phyloP scores from a whole-genome alignment of 139 green algal species.

The Coccomyxa sp. region DNA sequence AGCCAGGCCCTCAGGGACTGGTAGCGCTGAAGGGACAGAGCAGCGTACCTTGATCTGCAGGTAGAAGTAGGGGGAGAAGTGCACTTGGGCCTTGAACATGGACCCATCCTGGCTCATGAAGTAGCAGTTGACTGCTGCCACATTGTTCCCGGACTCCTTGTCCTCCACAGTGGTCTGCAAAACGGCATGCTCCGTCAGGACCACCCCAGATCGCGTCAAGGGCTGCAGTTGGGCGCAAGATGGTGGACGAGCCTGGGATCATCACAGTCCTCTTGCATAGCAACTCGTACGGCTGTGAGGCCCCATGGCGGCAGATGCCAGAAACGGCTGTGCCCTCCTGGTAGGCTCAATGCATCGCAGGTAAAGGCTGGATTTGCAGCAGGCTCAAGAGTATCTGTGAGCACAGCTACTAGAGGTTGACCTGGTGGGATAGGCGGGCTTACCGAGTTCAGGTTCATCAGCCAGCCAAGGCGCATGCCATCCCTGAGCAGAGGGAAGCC shows the following conservation, averaged over 20 bases:
- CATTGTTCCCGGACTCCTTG: constrained; percentile 64
- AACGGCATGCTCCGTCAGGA: neutral
- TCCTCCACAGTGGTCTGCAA: constrained; percentile 76
- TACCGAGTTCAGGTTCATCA: constrained; percentile 87
- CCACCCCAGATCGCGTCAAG: neutral
- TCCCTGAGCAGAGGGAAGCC: constrained; percentile 74
- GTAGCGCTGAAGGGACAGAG: neutral
- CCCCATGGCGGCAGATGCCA: too few species aligned
- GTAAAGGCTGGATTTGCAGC: too few species aligned
- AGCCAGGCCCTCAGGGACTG: neutral
- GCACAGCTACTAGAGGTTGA: too few species aligned
- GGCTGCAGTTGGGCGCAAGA: neutral
- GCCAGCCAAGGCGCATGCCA: constrained; percentile 82
- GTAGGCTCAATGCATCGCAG: too few species aligned
- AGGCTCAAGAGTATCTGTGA: too few species aligned
- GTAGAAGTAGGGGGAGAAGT: constrained; percentile 92
- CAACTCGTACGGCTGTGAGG: neutral
- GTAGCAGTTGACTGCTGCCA: constrained; percentile 85
- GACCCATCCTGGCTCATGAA: constrained; percentile 88
- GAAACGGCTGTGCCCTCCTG: too few species aligned
- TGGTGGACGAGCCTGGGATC: too few species aligned
- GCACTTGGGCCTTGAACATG: constrained; percentile 89
- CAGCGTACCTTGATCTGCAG: constrained; percentile 62
- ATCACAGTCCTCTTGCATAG: neutral
- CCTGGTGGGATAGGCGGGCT: too few species aligned